Evolutionary conservation across 805 yeast species (phyloP).

Genomic region (Myxozyma neotropica): DNA sequence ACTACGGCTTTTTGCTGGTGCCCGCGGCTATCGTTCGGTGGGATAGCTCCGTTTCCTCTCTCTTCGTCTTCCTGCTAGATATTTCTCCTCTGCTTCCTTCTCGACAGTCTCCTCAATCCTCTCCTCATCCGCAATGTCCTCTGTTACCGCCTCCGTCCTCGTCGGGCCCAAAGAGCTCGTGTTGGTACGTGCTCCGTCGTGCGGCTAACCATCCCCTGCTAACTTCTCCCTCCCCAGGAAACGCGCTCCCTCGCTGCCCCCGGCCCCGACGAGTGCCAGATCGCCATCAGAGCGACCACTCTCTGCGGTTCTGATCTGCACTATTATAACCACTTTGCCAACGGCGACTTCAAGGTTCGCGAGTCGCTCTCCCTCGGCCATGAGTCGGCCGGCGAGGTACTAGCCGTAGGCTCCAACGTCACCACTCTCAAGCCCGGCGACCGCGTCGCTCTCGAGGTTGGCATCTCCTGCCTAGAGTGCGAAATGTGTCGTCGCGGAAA

Average conservation of each 20-base stretch:
- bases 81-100: neutral
- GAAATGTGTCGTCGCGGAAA: constrained; percentile 82
- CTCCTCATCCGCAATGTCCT: neutral
- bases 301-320: constrained; percentile 38
- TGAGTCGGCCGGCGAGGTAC: constrained; percentile 73
- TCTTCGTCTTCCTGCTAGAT: no score
- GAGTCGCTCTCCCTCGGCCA: constrained; percentile 81
- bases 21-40: no score
- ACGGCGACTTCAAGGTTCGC: constrained; percentile 50
- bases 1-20: neutral
- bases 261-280: constrained; percentile 33
- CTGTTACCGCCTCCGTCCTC: constrained; percentile 23
- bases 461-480: constrained; percentile 72
- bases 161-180: constrained; percentile 15
- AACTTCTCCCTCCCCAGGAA: constrained; percentile 17
- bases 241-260: constrained; percentile 22
- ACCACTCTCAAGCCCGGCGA: constrained; percentile 69
- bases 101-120: neutral
- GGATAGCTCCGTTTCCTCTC: no score
- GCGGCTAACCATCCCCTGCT: neutral
- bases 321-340: constrained; percentile 32
- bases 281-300: constrained; percentile 31
- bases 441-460: constrained; percentile 81
- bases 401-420: constrained; percentile 65
- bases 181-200: constrained; percentile 6